Evolutionary conservation across 305 asterid species (phyloP).

Genomic region (Ilex paraguariensis): DNA sequence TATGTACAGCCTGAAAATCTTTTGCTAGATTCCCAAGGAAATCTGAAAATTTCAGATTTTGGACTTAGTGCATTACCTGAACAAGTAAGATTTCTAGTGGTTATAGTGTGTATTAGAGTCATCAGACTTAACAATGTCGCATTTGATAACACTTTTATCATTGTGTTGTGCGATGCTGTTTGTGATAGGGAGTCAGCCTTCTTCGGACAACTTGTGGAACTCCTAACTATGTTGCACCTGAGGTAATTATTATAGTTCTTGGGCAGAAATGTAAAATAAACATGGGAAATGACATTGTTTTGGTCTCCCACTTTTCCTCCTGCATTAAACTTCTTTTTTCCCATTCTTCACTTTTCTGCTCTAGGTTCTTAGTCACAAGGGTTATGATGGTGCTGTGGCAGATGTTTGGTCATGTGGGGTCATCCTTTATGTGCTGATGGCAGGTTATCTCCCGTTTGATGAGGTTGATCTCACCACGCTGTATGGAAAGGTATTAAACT

Average conservation of each 20-base stretch:
- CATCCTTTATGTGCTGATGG: constrained; percentile 90
- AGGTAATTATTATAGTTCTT: constrained; percentile 42
- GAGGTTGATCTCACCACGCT: constrained; percentile 95
- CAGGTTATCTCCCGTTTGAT: constrained; percentile 98
- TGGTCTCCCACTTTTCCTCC: constrained; percentile 1
- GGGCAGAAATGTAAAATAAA: neutral
- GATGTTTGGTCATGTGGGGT: constrained; percentile 99
- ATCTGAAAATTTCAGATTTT: constrained; percentile 91
- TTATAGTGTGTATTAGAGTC: too few species aligned
- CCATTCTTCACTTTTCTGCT: constrained; percentile 15
- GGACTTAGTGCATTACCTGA: constrained; percentile 96
- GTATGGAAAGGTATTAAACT: constrained; percentile 72
- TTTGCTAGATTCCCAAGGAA: constrained; percentile 88
- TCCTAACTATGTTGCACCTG: constrained; percentile 99
- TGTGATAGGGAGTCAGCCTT: constrained; percentile 71
- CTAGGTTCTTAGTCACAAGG: constrained; percentile 95
- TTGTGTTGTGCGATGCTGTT: neutral
- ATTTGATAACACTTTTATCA: too few species aligned
- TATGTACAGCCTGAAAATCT: constrained; percentile 94
- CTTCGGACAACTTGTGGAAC: constrained; percentile 98
- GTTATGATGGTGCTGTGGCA: constrained; percentile 93
- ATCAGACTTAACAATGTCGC: too few species aligned
- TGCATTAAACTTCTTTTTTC: constrained; percentile 7
- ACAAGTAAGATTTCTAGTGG: constrained; percentile 43
- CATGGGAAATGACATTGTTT: too few species aligned